Base-by-base conservation (phyloP, 73 alveolate species). In the Stentor coeruleus region DNA sequence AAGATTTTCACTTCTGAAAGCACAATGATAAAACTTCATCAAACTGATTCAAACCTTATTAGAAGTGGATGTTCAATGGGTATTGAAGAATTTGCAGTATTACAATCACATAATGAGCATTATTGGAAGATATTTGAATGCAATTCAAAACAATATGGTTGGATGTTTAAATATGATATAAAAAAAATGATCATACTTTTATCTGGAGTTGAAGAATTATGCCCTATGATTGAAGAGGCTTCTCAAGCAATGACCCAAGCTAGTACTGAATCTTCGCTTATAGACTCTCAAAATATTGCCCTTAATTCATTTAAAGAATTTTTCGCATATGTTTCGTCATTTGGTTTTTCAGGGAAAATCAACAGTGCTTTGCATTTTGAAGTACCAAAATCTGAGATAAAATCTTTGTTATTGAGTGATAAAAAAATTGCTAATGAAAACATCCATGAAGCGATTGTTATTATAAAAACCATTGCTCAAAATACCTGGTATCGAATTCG, bases 101-200 rank as follows among this genome's bases (percentile, higher is more conserved):
- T 66, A 40, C 79, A 66, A 40, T 31, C 37, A 31, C 79, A 66
- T 31, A 26, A 1, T 26, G 37, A 66, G 2, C 40, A 37, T 26
- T 20, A 20, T 66, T 66, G 79, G 79, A 66, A 31, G 37, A 1
- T 66, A 66, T 66, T 66, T 33, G 42, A 66, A 20, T 26, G 79
- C 79, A 66, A 66, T 33, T 40, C 79, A 26, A 20, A 66, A 37
- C 79, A 66, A 2, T 66, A 66, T 33, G 79, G 79, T 28, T 20
- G 33, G 33, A 2, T 26, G 20, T 0, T 20, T 15, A 20, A 66
- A 20, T 66, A 66, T 2, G 39, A 66, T 31, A 1, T 26, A 26
- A 15, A 26, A 20, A 20, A 33, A 15, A 37, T 66, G n/a, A 14
- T 15, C 0, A 20, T 66, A 20, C n/a, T 66, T 66, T 33, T 66